These are phyloP conservation scores for Candida argentea DNA, from an alignment of 805 yeast genomes.

Conservation along the genomic window DNA sequence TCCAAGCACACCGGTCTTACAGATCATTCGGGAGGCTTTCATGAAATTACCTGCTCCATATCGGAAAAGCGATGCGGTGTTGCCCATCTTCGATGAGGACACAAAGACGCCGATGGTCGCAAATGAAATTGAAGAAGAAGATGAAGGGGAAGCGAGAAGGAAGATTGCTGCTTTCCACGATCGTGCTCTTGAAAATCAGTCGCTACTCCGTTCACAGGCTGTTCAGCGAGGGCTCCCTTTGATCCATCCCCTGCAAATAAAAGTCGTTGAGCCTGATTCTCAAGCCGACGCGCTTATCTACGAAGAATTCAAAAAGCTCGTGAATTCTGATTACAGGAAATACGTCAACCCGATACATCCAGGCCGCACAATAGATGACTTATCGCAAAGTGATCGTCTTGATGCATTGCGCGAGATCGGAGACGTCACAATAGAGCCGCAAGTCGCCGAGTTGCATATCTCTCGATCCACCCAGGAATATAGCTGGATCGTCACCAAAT, in stretches of 20 bases:
- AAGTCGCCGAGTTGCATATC: too few relatives aligned
- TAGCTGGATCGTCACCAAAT: too few relatives aligned
- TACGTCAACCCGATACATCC: slow-evolving; percentile 11
- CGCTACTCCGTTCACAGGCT: slow-evolving; percentile 35
- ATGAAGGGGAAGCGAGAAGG: slow-evolving; percentile 15
- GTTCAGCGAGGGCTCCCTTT: slow-evolving; percentile 35
- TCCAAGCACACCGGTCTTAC: slow-evolving; percentile 3
- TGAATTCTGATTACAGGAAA: slow-evolving; percentile 33
- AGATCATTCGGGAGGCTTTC: slow-evolving; percentile 8
- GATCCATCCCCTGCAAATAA: slow-evolving; percentile 20
- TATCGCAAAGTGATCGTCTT: too few relatives aligned
- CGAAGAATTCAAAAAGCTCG: slow-evolving; percentile 23
- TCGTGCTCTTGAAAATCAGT: slow-evolving; percentile 18
- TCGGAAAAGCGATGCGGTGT: slow-evolving; percentile 21
- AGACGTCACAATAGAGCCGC: too few relatives aligned
- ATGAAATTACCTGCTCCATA: slow-evolving; percentile 29
- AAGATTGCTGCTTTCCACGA: slow-evolving; percentile 13
- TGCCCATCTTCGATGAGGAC: slow-evolving; percentile 21
- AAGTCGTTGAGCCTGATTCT: not conserved
- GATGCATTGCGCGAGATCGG: too few relatives aligned
- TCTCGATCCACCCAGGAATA: too few relatives aligned
- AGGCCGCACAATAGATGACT: too few relatives aligned
- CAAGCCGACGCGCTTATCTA: slow-evolving; percentile 13
- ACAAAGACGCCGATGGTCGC: slow-evolving; percentile 8
- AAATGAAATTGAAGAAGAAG: slow-evolving; percentile 4